Conservation (phyloP, 192 early-diverging fungal genomes). For the Coemansia furcata region DNA sequence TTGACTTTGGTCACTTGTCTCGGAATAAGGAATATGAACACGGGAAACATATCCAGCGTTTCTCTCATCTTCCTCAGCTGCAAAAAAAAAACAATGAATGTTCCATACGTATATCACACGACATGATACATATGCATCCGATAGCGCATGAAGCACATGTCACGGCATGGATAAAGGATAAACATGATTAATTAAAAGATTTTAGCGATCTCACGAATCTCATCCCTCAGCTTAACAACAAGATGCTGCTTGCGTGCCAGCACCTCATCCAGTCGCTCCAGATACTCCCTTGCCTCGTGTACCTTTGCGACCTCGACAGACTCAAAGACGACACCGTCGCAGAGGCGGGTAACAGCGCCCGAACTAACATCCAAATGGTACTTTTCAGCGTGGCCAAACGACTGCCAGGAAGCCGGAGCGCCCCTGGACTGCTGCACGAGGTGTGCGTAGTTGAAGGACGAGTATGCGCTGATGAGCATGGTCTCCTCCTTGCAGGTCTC, state of each 20-base stretch:
- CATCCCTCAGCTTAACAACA: constrained; percentile 46
- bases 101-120: not conserved
- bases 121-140: not conserved
- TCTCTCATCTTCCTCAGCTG: too few species aligned
- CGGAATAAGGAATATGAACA: not conserved
- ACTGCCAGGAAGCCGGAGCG: constrained; percentile 31
- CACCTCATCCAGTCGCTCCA: constrained; percentile 59
- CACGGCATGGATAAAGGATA: not conserved
- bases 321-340: constrained; percentile 40
- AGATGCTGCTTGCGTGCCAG: constrained; percentile 57
- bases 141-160: not conserved
- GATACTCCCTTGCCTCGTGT: constrained; percentile 62
- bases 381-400: constrained; percentile 38
- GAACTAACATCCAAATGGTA: constrained; percentile 38
- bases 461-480: constrained; percentile 46
- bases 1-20: not conserved
- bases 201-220: constrained; percentile 34
- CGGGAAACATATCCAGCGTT: too few species aligned
- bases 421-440: constrained; percentile 31
- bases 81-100: not conserved
- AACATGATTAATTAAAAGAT: not conserved
- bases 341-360: constrained; percentile 34
- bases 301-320: constrained; percentile 58
- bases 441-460: constrained; percentile 36
- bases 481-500: constrained; percentile 69